phyloP scores from a whole-genome alignment of 1,139 yeast genomes.

The Saccharomyces hybrid region DNA sequence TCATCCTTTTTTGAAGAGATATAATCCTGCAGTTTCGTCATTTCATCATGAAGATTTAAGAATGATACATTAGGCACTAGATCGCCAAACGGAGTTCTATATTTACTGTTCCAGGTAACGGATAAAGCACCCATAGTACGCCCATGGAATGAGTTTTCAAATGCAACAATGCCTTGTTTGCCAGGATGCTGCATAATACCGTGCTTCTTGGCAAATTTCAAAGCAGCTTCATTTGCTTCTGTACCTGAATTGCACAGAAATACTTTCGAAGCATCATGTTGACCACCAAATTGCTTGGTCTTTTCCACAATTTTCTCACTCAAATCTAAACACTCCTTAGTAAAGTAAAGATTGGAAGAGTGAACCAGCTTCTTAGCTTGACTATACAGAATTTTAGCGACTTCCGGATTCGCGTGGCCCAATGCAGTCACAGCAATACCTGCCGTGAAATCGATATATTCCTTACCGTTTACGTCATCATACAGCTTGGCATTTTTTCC shows the following conservation, averaged over 20 bases:
- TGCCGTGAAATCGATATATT: slow-evolving; percentile 84
- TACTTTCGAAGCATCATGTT: slow-evolving; percentile 73
- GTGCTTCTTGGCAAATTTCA: slow-evolving; percentile 86
- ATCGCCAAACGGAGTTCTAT: slow-evolving; percentile 85
- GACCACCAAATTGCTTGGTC: slow-evolving; percentile 67
- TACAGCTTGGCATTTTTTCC: slow-evolving; percentile 26
- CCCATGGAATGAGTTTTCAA: slow-evolving; percentile 87
- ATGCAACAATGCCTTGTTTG: slow-evolving; percentile 75
- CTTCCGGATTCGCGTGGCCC: slow-evolving; percentile 75
- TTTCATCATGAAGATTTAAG: slow-evolving; percentile 24
- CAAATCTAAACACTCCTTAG: slow-evolving; percentile 74
- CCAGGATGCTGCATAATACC: slow-evolving; percentile 50
- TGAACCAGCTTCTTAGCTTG: slow-evolving; percentile 74
- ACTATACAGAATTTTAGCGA: slow-evolving; percentile 58
- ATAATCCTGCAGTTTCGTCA: slow-evolving; percentile 29
- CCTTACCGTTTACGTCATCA: slow-evolving; percentile 61
- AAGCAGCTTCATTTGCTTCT: slow-evolving; percentile 96
- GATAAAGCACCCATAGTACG: slow-evolving; percentile 89
- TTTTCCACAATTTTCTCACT: slow-evolving; percentile 61
- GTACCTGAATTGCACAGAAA: slow-evolving; percentile 90
- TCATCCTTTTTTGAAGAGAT: slow-evolving; percentile 48
- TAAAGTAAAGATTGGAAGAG: slow-evolving; percentile 77
- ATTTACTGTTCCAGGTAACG: slow-evolving; percentile 86
- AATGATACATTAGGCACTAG: slow-evolving; percentile 72
- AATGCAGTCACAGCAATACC: slow-evolving; percentile 93